Conservation (phyloP, 352 stramenopile genomes). For the Plasmopara viticola region DNA sequence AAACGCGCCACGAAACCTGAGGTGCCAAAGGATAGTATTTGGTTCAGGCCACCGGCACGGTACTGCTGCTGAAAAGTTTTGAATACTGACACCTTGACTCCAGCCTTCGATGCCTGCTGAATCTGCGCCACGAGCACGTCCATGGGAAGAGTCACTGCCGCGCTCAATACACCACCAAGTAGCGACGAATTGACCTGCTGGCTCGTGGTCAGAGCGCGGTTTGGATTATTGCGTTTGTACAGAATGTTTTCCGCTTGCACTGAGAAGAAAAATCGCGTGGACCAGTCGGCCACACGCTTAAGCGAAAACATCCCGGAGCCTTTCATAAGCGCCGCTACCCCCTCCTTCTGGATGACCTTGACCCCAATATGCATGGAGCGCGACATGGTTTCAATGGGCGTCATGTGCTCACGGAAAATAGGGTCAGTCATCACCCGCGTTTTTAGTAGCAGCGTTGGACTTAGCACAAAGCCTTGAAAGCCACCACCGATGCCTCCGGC, state of each 20-base stretch:
- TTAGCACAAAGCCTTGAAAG: constrained; percentile 91
- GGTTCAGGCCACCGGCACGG: constrained; percentile 68
- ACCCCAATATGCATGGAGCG: constrained; percentile 81
- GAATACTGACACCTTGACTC: constrained; percentile 69
- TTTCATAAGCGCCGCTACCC: constrained; percentile 87
- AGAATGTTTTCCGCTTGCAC: constrained; percentile 76
- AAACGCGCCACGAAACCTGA: constrained; percentile 72
- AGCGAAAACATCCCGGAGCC: constrained; percentile 87
- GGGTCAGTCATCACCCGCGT: constrained; percentile 93
- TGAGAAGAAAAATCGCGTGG: constrained; percentile 89
- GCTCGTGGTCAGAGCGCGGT: constrained; percentile 45
- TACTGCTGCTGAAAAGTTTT: constrained; percentile 73
- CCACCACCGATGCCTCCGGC: constrained; percentile 86
- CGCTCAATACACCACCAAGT: constrained; percentile 71
- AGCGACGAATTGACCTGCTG: constrained; percentile 83
- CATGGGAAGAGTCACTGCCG: constrained; percentile 84
- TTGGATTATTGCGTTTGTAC: constrained; percentile 64
- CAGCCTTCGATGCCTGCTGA: constrained; percentile 87
- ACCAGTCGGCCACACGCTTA: constrained; percentile 91
- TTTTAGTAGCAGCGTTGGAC: constrained; percentile 90
- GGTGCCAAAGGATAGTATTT: constrained; percentile 73
- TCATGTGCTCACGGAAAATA: constrained; percentile 89
- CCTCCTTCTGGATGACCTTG: constrained; percentile 88
- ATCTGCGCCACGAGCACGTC: constrained; percentile 92
- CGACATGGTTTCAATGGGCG: constrained; percentile 67